Evolutionary conservation across 805 yeast species (phyloP), one percentile per base, ranked within the genome.

Genomic region (Cyberlindnera veronae): DNA sequence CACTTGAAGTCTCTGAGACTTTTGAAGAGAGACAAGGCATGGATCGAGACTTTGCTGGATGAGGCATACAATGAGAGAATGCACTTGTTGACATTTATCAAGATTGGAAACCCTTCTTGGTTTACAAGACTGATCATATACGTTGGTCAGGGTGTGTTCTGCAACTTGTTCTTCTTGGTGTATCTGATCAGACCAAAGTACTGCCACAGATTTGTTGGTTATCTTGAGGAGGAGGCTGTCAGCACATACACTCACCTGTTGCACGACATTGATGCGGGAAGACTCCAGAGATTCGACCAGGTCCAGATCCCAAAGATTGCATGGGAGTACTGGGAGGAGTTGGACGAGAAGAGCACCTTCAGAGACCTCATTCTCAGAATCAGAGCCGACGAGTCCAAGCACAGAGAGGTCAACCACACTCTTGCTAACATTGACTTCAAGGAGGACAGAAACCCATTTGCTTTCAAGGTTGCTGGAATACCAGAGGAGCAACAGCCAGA

Each of bases 11-110:
- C 85, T 2, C 57, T 82, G 34, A 64, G 90, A 48, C 58, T 80
- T 36, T 64, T 83, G 49, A 69, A 70, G 52, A 63, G 89, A 44
- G 90, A 82, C 57, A 74, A 77, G 53, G 88, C 85, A 1, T 83
- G 87, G 83, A 71, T 83, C 46, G 86, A 82, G 57, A 81, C 89
- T 2, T 64, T 83, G 29, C 64, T 77, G 29, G 89, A 82, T 52
- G 90, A 82, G 55, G 87, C 89, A 1, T 83, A 81, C 63, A 82
- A 83, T 53, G 90, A 82, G 61, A 70, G 88, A 58, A 82, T 83
- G 84, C 90, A 82, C 56, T 67, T 82, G 38, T 64, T 82, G 50
- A 81, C 88, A 0, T 83, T 83, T 49, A 71, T 82, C 46, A 74
- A 77, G 56, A 60, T 82, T 43, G 81, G 82, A 11, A 65, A 75